phyloP scores from a whole-genome alignment of 768 basidiomycete genomes.

The Cantharellus cinnabarinus region DNA sequence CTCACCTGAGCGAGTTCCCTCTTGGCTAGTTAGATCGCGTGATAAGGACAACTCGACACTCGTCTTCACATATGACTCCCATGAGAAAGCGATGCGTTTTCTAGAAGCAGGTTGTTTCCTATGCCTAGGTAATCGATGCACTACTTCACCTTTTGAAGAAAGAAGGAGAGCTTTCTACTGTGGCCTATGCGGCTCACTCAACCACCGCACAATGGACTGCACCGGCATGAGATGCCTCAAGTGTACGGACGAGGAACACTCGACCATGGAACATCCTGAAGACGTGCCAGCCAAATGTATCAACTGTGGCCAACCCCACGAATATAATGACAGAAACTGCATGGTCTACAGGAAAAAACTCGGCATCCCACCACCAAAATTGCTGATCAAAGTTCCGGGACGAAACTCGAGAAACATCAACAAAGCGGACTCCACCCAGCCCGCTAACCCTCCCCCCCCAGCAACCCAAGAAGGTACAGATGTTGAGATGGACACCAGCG shows the following conservation, averaged over 20 bases:
- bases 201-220: neutral
- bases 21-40: neutral
- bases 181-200: neutral
- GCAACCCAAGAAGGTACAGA: no score
- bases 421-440: no score
- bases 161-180: neutral
- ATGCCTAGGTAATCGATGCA: neutral
- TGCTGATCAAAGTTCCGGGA: no score
- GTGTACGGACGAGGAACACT: neutral
- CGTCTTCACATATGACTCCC: neutral
- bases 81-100: neutral
- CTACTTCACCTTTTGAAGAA: neutral
- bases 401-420: no score
- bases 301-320: neutral
- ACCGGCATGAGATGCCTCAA: neutral
- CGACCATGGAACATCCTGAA: neutral
- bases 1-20: neutral
- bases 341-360: neutral
- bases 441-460: no score
- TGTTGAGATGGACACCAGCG: no score
- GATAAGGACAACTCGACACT: neutral
- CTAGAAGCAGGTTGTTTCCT: neutral
- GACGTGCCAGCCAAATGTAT: neutral
- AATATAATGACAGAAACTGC: neutral
- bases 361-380: neutral